Conservation (phyloP, 495 filamentous ascomycete species). For the Aspergillus sclerotioniger region DNA sequence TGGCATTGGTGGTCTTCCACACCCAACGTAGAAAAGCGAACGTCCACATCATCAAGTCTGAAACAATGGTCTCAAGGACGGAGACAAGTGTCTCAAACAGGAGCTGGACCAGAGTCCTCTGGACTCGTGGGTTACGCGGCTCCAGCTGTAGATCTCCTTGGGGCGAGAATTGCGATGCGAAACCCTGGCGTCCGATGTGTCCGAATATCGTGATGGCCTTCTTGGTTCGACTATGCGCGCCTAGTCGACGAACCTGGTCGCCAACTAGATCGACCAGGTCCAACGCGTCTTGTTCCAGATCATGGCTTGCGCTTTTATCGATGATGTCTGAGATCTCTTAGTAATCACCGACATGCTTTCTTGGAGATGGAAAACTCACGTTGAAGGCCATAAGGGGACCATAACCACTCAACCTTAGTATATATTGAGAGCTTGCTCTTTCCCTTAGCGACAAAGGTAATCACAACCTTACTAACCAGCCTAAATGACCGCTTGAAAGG, state of each 20-base stretch:
- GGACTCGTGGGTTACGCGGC: conserved; percentile 58
- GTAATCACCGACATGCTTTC: background rate
- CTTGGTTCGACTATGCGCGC: conserved; percentile 75
- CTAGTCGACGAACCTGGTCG: conserved; percentile 82
- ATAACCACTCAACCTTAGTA: conserved; percentile 82
- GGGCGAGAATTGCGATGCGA: conserved; percentile 61
- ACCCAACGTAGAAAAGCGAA: conserved; percentile 60
- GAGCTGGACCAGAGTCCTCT: conserved; percentile 65
- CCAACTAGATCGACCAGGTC: conserved; percentile 82
- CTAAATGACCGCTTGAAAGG: conserved; percentile 77
- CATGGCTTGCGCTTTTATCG: conserved; percentile 74
- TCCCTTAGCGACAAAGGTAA: conserved; percentile 87
- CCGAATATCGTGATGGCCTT: conserved; percentile 91
- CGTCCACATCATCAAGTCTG: conserved; percentile 71
- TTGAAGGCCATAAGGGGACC: conserved; percentile 61
- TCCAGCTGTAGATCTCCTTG: conserved; percentile 38
- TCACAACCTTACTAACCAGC: conserved; percentile 86
- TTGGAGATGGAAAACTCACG: conserved; percentile 33
- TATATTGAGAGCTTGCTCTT: conserved; percentile 89
- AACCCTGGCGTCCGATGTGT: conserved; percentile 70
- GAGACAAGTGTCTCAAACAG: conserved; percentile 65
- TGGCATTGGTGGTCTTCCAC: conserved; percentile 69
- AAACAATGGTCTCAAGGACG: conserved; percentile 66
- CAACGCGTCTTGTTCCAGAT: conserved; percentile 77
- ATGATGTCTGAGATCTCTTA: conserved; percentile 55